Evolutionary conservation across 495 filamentous ascomycete species (phyloP).

Genomic region (Neurospora sp.): DNA sequence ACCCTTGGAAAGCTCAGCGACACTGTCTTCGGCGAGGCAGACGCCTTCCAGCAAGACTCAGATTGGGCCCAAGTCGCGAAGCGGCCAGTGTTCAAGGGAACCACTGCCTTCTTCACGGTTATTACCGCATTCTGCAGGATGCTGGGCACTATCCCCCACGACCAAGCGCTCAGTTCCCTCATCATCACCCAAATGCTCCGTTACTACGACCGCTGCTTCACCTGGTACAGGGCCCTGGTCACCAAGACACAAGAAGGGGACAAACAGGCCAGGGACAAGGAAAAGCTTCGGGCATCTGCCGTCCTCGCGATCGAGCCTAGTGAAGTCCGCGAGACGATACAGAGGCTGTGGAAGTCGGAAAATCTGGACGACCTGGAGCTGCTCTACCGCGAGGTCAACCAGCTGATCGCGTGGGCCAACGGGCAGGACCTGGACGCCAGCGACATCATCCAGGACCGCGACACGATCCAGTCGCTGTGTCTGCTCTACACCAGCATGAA

Average conservation of each 20-base stretch:
- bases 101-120: conserved; percentile 74
- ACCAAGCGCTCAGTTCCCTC: conserved; percentile 86
- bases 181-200: conserved; percentile 82
- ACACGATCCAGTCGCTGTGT: conserved; percentile 72
- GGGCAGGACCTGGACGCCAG: conserved; percentile 54
- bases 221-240: conserved; percentile 72
- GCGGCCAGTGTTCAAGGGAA: conserved; percentile 87
- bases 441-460: conserved; percentile 83
- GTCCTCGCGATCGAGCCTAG: conserved; percentile 53
- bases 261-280: conserved; percentile 18
- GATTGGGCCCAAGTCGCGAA: conserved; percentile 69
- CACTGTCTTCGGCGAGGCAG: conserved; percentile 67
- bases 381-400: conserved; percentile 53
- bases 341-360: conserved; percentile 50
- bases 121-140: conserved; percentile 87
- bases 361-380: conserved; percentile 27
- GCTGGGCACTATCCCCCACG: conserved; percentile 90
- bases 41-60: conserved; percentile 81
- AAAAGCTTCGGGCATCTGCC: conserved; percentile 60
- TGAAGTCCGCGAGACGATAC: conserved; percentile 55
- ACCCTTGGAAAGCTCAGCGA: conserved; percentile 83
- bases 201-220: conserved; percentile 84
- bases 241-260: conserved; percentile 38
- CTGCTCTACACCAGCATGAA: conserved; percentile 94
- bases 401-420: conserved; percentile 56